Conservation (phyloP, 176 grass and related monocot genomes). For the Calamus simplicifolius region DNA sequence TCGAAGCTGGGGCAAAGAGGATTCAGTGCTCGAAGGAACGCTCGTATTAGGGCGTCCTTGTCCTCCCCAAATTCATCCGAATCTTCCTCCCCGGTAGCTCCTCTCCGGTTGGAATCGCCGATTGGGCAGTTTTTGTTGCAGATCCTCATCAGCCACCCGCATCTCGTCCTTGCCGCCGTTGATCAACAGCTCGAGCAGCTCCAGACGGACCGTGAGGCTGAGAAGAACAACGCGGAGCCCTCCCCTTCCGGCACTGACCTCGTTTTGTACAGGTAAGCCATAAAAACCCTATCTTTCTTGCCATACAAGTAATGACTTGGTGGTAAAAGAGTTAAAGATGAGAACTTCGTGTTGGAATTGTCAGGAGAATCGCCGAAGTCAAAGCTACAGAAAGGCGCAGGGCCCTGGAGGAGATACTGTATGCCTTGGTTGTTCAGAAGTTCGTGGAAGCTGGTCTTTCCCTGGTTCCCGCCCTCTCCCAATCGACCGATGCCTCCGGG, state of each 20-base stretch:
- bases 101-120: constrained; percentile 80
- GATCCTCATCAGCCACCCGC: constrained; percentile 78
- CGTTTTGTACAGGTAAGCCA: constrained; percentile 79
- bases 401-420: constrained; percentile 87
- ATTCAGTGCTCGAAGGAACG: constrained; percentile 27
- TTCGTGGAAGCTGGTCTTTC: constrained; percentile 83
- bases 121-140: constrained; percentile 81
- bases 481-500: constrained; percentile 44
- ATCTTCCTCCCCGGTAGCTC: constrained; percentile 62
- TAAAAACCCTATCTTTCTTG: no score
- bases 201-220: constrained; percentile 47
- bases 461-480: constrained; percentile 59
- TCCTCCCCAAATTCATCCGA: constrained; percentile 31
- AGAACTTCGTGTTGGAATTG: constrained; percentile 11
- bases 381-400: constrained; percentile 85
- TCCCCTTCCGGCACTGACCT: constrained; percentile 54
- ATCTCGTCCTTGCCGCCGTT: constrained; percentile 74
- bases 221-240: constrained; percentile 32
- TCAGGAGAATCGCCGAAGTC: constrained; percentile 92
- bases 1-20: constrained; percentile 32
- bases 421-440: constrained; percentile 86
- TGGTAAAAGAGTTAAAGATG: constrained; percentile 3
- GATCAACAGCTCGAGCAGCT: constrained; percentile 97
- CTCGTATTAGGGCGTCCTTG: constrained; percentile 37
- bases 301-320: not conserved